Evolutionary conservation across 805 yeast species (phyloP), one percentile per base, ranked within the genome.

Genomic region (Candida xyloterini): DNA sequence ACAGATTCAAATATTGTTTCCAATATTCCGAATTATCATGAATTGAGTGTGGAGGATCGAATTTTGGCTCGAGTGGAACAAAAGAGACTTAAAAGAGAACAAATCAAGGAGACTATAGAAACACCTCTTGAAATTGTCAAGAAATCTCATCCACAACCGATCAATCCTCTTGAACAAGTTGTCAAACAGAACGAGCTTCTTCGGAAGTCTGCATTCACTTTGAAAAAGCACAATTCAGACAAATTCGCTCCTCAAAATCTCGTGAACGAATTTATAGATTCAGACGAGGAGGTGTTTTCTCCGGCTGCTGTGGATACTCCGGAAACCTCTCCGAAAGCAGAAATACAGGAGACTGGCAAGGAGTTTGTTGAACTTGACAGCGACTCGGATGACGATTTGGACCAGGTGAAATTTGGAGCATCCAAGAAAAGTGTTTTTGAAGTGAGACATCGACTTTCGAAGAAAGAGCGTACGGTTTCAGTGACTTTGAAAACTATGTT

Each of bases 1-100:
- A 6, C 20, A 18, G 20, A 18, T 5, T 18, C 6, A 6, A 18
- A 18, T 14, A 30, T 35, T 4, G 41, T 37, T 15, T 15, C 35
- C 6, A 22, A 24, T 7, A 40, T 39, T 37, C 51, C 48, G 21
- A 46, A 47, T 18, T 55, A 57, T 33, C 38, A 52, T 10, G 33
- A 30, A 10, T 43, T 59, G 47, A 46, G 56, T 5, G 42, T 55
- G 27, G 59, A 55, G 27, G 55, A 56, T 32, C 55, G 54, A 31
- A 60, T 59, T n/a, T 44, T 46, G 20, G 62, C 64, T 3, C 48
- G 63, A 36, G 47, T 50, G 7, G 41, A 43, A 15, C 47, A 46
- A 21, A 56, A 50, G 35, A 42, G 40, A 16, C 31, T 38, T 14
- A 24, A 38, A 16, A 39, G 60, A 33, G 48, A 47, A 26, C 45